phyloP scores from a whole-genome alignment of 1,284 basidiomycete genomes.

The Puccinia hordei region DNA sequence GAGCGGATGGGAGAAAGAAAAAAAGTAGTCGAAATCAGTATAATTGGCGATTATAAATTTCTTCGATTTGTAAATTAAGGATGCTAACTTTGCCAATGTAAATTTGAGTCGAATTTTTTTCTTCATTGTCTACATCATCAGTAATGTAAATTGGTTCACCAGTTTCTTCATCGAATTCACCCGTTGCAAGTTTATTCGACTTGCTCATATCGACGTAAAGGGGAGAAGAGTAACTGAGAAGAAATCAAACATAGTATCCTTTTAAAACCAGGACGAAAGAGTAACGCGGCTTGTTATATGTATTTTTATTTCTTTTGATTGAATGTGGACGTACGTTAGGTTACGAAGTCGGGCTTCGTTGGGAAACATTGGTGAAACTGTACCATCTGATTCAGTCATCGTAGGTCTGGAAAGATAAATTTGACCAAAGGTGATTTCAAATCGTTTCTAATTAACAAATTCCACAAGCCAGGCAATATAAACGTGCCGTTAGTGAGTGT shows the following conservation, averaged over 20 bases:
- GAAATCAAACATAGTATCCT: not conserved
- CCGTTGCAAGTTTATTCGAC: conserved; percentile 69
- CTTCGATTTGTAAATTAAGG: not conserved
- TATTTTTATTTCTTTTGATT: not conserved
- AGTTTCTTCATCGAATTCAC: conserved; percentile 68
- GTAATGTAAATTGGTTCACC: conserved; percentile 81
- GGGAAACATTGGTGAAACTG: conserved; percentile 90
- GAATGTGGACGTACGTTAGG: conserved; percentile 59
- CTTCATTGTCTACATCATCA: conserved; percentile 66
- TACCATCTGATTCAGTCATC: conserved; percentile 92
- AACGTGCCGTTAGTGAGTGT: not conserved
- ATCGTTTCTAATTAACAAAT: conserved; percentile 68
- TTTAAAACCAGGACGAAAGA: not conserved
- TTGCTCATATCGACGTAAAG: conserved; percentile 96
- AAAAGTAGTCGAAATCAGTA: not conserved
- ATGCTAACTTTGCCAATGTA: conserved; percentile 87
- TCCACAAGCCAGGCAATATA: too few relatives aligned
- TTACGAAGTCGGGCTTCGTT: conserved; percentile 95
- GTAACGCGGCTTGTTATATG: too few relatives aligned
- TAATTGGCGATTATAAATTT: conserved; percentile 33
- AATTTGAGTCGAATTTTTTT: conserved; percentile 73
- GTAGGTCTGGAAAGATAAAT: conserved; percentile 94
- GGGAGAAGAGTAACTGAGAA: conserved; percentile 76
- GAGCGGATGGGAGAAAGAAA: not conserved
- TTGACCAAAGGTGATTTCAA: conserved; percentile 96